phyloP scores from a whole-genome alignment of 495 filamentous ascomycete genomes.

The Tuber microsphaerosporum region DNA sequence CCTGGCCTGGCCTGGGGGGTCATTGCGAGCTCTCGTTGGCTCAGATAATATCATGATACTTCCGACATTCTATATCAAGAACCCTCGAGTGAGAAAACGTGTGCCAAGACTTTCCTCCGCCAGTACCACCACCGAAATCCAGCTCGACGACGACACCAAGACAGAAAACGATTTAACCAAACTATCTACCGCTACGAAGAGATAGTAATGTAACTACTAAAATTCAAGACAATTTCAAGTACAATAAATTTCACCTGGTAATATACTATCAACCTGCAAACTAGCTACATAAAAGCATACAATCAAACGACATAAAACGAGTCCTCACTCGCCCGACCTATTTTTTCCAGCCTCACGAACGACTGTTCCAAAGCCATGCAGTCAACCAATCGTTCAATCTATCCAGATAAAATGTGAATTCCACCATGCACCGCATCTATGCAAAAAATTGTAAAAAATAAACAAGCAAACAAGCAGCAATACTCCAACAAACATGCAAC shows the following conservation, averaged over 20 bases:
- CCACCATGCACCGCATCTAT: conserved; percentile 3
- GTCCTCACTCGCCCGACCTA: not conserved
- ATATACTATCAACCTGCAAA: not conserved
- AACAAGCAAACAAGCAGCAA: not conserved
- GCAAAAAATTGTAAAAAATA: not conserved
- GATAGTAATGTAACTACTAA: not conserved
- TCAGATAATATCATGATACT: not conserved
- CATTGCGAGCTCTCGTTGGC: not conserved
- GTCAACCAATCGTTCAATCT: not conserved
- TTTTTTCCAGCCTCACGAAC: not conserved
- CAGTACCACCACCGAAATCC: not conserved
- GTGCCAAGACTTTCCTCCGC: not conserved
- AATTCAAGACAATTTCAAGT: not conserved
- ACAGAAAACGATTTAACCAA: not conserved
- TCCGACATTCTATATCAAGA: not conserved
- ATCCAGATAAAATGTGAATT: not conserved
- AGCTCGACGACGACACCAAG: not conserved
- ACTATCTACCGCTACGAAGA: not conserved
- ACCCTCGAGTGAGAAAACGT: not conserved
- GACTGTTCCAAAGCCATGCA: not conserved
- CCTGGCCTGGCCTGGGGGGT: not conserved
- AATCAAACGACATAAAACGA: not conserved
- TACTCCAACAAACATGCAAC: conserved; percentile 1
- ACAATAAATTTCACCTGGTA: not conserved
- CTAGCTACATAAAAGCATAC: not conserved